Conservation (phyloP, 768 basidiomycete genomes). For the Heimioporus sp. region DNA sequence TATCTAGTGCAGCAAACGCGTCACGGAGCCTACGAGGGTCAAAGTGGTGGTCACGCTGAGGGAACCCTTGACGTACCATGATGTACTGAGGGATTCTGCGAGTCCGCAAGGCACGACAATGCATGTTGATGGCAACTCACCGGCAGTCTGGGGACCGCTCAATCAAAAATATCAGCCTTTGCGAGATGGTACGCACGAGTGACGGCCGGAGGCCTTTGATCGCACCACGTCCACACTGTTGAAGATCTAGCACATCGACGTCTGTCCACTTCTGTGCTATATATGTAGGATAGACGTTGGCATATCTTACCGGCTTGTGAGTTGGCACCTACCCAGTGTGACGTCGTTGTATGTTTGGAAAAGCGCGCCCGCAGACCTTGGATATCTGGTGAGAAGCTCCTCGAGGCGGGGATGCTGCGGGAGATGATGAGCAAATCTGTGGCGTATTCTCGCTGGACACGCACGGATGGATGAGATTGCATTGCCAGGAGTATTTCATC, state of each 20-base stretch:
- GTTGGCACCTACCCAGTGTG: constrained; percentile 45
- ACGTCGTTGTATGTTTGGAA: constrained; percentile 81
- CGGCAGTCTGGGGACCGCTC: constrained; percentile 34
- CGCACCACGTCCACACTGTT: constrained; percentile 50
- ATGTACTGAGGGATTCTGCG: constrained; percentile 61
- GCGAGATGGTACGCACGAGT: constrained; percentile 35
- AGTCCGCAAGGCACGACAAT: constrained; percentile 66
- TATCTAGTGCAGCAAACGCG: constrained; percentile 51
- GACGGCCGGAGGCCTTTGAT: constrained; percentile 58
- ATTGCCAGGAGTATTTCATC: neutral
- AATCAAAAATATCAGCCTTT: neutral
- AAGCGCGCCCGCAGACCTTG: constrained; percentile 53
- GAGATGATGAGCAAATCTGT: constrained; percentile 1
- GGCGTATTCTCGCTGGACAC: neutral
- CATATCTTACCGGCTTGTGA: neutral
- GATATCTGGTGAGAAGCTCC: constrained; percentile 56
- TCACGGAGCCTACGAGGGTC: constrained; percentile 47
- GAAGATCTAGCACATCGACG: constrained; percentile 60
- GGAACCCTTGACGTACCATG: constrained; percentile 44
- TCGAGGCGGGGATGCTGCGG: constrained; percentile 47
- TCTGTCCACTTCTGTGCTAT: constrained; percentile 74
- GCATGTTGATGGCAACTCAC: constrained; percentile 29
- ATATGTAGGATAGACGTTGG: neutral
- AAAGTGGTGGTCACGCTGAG: neutral
- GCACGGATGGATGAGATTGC: constrained; percentile 26